Conservation (phyloP, 768 basidiomycete species). For the Podaxis carcinomalis region DNA sequence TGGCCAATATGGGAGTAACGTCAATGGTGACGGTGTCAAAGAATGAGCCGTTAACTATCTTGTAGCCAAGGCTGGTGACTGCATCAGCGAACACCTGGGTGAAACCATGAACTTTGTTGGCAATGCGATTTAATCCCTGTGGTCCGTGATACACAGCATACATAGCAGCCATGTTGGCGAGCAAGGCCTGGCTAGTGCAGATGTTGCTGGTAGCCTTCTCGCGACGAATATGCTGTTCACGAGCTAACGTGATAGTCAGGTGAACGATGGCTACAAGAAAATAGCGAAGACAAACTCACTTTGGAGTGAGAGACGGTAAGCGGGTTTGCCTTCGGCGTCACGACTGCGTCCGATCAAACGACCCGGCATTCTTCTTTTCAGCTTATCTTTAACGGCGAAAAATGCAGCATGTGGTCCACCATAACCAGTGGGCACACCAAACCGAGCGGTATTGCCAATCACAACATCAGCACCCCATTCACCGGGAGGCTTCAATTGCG, state of each 20-base stretch:
- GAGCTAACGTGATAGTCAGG: constrained; percentile 46
- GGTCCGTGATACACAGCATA: constrained; percentile 97
- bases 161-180: constrained; percentile 99
- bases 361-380: constrained; percentile 99
- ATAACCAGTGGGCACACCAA: constrained; percentile 96
- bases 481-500: constrained; percentile 90
- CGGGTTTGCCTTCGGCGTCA: constrained; percentile 78
- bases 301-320: constrained; percentile 91
- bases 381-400: constrained; percentile 86
- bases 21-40: constrained; percentile 91
- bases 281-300: constrained; percentile 48
- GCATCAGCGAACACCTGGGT: constrained; percentile 70
- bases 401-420: constrained; percentile 98
- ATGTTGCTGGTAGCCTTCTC: constrained; percentile 99
- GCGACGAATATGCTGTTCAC: constrained; percentile 94
- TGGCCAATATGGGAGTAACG: constrained; percentile 54
- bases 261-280: not conserved
- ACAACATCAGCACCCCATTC: constrained; percentile 99
- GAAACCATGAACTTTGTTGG: constrained; percentile 84
- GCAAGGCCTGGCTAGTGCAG: constrained; percentile 94
- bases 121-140: constrained; percentile 77
- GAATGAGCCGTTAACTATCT: constrained; percentile 64
- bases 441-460: constrained; percentile 91
- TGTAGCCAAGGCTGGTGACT: constrained; percentile 73
- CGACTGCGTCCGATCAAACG: constrained; percentile 88